These are phyloP conservation scores for Curvularia sp. DNA, from an alignment of 2,329 filamentous ascomycete species.

Conservation along the genomic window DNA sequence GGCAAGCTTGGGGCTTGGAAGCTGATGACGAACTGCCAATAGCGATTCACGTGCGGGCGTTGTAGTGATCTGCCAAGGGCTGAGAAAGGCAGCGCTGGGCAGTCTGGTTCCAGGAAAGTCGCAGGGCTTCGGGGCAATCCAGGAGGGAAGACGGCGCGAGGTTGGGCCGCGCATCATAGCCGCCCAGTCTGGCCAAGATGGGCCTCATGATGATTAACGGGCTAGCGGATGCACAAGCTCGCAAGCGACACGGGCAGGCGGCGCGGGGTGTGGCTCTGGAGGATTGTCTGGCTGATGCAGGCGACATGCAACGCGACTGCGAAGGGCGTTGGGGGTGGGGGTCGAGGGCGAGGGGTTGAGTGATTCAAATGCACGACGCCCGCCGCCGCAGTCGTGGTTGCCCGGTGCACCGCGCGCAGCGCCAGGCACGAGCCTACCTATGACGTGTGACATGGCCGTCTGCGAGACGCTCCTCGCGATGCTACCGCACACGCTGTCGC, in stretches of 20 bases:
- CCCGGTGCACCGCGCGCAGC: slow-evolving; percentile 2
- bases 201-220: slow-evolving; percentile 8
- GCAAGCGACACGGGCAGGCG: neutral
- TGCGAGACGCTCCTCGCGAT: slow-evolving; percentile 10
- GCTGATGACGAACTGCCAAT: slow-evolving; percentile 15
- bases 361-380: slow-evolving; percentile 7
- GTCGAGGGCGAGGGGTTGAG: neutral
- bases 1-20: slow-evolving; percentile 11
- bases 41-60: slow-evolving; percentile 9
- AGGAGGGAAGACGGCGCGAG: slow-evolving; percentile 7
- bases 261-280: slow-evolving; percentile 5
- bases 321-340: neutral
- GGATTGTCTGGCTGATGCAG: slow-evolving; percentile 2
- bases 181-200: slow-evolving; percentile 7
- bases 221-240: slow-evolving; percentile 4
- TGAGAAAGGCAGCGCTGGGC: neutral
- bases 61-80: slow-evolving; percentile 11
- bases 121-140: slow-evolving; percentile 7
- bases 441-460: slow-evolving; percentile 19
- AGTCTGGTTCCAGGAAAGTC: neutral
- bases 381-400: slow-evolving; percentile 15
- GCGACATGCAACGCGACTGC: neutral
- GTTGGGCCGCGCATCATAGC: slow-evolving; percentile 10
- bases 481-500: slow-evolving; percentile 4
- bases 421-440: slow-evolving; percentile 13